Evolutionary conservation across 345 rosid genomes (phyloP).

Genomic region (Mallotus nudiflorus): DNA sequence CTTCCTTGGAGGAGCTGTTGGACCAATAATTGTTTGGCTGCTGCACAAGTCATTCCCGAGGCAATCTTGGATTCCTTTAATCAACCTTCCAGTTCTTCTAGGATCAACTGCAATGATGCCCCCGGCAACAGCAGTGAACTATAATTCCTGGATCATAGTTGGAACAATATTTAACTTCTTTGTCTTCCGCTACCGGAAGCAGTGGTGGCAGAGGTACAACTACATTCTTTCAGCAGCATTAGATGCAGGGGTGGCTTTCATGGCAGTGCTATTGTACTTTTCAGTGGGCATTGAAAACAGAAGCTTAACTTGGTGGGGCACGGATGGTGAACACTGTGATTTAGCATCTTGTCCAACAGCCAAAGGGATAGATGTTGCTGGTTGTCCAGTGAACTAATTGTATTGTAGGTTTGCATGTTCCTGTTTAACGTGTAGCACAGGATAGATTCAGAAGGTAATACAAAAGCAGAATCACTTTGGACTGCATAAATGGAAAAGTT

Average conservation of each 20-base stretch:
- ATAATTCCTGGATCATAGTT: conserved; percentile 69
- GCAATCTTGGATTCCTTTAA: conserved; percentile 77
- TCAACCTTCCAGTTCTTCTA: conserved; percentile 85
- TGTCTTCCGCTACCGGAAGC: conserved; percentile 63
- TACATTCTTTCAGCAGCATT: conserved; percentile 82
- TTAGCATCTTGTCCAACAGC: conserved; percentile 80
- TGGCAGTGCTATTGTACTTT: conserved; percentile 75
- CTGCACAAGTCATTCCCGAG: conserved; percentile 72
- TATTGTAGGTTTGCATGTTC: background rate
- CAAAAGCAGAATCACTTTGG: background rate
- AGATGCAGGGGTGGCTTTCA: conserved; percentile 86
- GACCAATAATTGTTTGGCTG: conserved; percentile 73
- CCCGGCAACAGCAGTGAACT: conserved; percentile 74
- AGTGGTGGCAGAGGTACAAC: conserved; percentile 91
- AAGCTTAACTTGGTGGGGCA: conserved; percentile 72
- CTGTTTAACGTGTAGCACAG: conserved; percentile 12
- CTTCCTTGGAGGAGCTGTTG: conserved; percentile 74
- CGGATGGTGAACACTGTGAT: conserved; percentile 73
- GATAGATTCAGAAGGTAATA: conserved; percentile 4
- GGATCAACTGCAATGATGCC: conserved; percentile 86
- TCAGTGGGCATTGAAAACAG: conserved; percentile 58
- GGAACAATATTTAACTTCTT: conserved; percentile 87
- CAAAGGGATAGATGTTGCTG: conserved; percentile 54
- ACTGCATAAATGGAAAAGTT: background rate
- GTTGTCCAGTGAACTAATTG: conserved; percentile 56